These are phyloP conservation scores for Paulownia fortunei DNA, from an alignment of 257 asterid genomes.

Conservation along the genomic window DNA sequence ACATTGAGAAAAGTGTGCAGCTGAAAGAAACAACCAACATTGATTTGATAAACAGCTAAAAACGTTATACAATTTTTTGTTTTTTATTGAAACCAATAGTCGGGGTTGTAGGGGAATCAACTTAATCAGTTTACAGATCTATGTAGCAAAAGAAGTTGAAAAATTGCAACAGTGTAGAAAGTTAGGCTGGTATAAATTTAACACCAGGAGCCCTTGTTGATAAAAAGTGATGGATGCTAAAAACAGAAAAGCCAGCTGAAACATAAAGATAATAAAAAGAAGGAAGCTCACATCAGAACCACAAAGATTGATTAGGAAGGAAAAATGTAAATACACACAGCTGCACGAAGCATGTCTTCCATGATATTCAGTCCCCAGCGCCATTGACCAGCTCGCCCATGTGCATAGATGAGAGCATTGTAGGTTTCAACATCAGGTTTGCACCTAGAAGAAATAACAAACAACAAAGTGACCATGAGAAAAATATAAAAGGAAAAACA, in stretches of 20 bases:
- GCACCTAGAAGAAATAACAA: constrained; percentile 62
- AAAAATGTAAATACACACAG: constrained; percentile 79
- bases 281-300: constrained; percentile 70
- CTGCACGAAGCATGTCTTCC: constrained; percentile 98
- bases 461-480: constrained; percentile 10
- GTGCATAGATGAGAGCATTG: constrained; percentile 88
- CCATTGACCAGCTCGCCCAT: constrained; percentile 97
- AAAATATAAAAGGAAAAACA: not conserved
- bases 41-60: too few species aligned
- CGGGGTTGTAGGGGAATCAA: not conserved
- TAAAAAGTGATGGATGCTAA: too few species aligned
- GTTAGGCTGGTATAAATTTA: constrained; percentile 14
- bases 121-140: constrained; percentile 7
- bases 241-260: constrained; percentile 18
- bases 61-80: too few species aligned
- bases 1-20: constrained; percentile 7
- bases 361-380: constrained; percentile 95
- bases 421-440: constrained; percentile 94
- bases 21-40: not conserved
- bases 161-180: constrained; percentile 1
- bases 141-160: not conserved
- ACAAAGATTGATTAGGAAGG: constrained; percentile 64
- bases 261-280: constrained; percentile 31
- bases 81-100: not conserved
- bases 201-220: too few species aligned